Evolutionary conservation across 257 asterid species (phyloP).

Genomic region (Nicotiana noctiflora): DNA sequence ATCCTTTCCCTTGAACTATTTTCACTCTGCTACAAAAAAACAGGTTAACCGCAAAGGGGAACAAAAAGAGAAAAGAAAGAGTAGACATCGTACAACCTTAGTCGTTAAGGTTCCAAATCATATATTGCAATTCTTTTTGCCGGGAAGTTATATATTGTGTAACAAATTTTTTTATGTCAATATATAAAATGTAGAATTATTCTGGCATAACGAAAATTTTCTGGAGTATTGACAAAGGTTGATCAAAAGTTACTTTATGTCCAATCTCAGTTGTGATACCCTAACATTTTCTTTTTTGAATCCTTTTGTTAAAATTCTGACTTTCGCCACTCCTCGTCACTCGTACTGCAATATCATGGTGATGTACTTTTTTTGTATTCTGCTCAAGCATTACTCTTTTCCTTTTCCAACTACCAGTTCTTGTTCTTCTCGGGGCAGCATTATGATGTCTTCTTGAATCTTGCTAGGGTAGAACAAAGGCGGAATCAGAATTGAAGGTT

Average conservation of each 20-base stretch:
- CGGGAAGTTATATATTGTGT: background rate
- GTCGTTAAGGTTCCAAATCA: background rate
- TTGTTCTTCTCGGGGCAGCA: background rate
- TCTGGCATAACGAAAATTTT: too few relatives aligned
- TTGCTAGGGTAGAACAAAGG: slow-evolving; percentile 19
- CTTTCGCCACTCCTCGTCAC: background rate
- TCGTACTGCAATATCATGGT: background rate
- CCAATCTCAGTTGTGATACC: too few relatives aligned
- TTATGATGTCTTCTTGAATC: slow-evolving; percentile 26
- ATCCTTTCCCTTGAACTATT: background rate
- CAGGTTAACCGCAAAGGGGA: background rate
- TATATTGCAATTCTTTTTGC: background rate
- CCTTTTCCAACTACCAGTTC: background rate
- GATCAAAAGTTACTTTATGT: too few relatives aligned
- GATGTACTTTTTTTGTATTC: background rate
- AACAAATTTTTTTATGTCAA: background rate
- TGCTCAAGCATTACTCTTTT: background rate
- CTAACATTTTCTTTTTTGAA: background rate
- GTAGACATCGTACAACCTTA: background rate
- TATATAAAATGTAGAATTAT: too few relatives aligned
- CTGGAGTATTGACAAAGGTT: too few relatives aligned
- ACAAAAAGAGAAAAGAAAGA: background rate
- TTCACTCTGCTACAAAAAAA: background rate
- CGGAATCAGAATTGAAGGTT: too few relatives aligned
- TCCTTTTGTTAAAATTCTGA: background rate